phyloP scores from a whole-genome alignment of 495 filamentous ascomycete genomes.

The Penicillium pancosmium region DNA sequence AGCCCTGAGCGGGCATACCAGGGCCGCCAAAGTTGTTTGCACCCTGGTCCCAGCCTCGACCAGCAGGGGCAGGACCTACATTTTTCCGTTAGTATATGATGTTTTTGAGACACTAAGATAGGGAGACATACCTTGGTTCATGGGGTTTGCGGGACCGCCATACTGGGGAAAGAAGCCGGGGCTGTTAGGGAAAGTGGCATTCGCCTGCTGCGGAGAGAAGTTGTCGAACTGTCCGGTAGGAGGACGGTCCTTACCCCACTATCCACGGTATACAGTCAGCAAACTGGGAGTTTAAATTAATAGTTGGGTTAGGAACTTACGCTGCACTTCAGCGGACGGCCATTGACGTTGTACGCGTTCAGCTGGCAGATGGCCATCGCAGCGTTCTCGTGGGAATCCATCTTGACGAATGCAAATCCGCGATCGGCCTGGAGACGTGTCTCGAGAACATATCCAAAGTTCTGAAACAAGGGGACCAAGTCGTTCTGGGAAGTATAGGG shows the following conservation, averaged over 20 bases:
- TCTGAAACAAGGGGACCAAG: constrained; percentile 93
- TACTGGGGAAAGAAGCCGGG: constrained; percentile 96
- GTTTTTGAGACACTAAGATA: constrained; percentile 14
- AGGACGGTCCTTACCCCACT: constrained; percentile 99
- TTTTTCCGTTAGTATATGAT: neutral
- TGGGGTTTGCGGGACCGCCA: constrained; percentile 65
- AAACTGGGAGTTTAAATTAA: neutral
- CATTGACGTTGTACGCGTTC: constrained; percentile 96
- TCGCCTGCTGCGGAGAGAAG: constrained; percentile 69
- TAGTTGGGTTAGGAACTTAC: constrained; percentile 57
- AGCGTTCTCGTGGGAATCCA: constrained; percentile 98
- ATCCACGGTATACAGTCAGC: constrained; percentile 28
- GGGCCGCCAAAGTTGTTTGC: constrained; percentile 59
- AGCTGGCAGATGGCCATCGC: constrained; percentile 98
- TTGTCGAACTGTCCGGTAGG: constrained; percentile 82
- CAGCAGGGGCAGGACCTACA: constrained; percentile 59
- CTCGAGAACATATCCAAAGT: constrained; percentile 96
- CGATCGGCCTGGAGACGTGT: constrained; percentile 97
- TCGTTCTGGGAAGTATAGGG: constrained; percentile 98
- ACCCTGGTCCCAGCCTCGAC: constrained; percentile 67
- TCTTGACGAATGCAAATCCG: constrained; percentile 98
- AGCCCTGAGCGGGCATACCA: constrained; percentile 60
- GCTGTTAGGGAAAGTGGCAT: constrained; percentile 66
- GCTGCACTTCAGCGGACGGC: constrained; percentile 96
- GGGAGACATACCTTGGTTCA: constrained; percentile 64